Conservation (phyloP, 768 basidiomycete species). For the Suillus lakei region DNA sequence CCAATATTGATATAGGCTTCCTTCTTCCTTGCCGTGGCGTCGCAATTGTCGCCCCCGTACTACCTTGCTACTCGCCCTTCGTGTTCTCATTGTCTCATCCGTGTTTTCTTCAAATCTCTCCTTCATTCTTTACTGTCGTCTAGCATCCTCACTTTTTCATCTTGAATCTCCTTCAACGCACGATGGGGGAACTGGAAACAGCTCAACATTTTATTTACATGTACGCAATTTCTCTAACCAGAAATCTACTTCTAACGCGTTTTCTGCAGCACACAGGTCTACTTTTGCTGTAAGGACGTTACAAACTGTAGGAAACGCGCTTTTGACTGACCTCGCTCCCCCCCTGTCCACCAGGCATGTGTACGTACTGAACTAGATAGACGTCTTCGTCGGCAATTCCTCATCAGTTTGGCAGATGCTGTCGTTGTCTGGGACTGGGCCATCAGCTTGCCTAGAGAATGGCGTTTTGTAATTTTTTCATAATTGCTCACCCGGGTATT, state of each 20-base stretch:
- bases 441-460: constrained; percentile 77
- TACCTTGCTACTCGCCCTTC: neutral
- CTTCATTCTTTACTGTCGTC: constrained; percentile 13
- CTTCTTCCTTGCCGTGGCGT: constrained; percentile 28
- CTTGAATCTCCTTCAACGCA: constrained; percentile 26
- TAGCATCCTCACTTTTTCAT: constrained; percentile 6
- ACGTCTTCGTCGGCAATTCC: constrained; percentile 15
- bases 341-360: constrained; percentile 61
- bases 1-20: constrained; percentile 23
- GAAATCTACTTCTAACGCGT: constrained; percentile 17
- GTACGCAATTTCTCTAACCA: constrained; percentile 34
- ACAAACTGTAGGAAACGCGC: constrained; percentile 9
- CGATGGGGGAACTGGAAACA: constrained; percentile 53
- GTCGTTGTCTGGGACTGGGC: constrained; percentile 88
- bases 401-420: constrained; percentile 55
- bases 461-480: constrained; percentile 64
- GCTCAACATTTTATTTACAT: constrained; percentile 82
- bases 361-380: constrained; percentile 44
- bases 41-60: constrained; percentile 5
- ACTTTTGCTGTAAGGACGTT: constrained; percentile 76
- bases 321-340: constrained; percentile 33
- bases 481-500: neutral
- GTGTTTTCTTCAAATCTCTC: constrained; percentile 16
- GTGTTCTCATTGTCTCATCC: constrained; percentile 8
- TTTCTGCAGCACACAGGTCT: constrained; percentile 60